A percentile compares a stretch with the other conserved stretches of the same genome.
These are phyloP conservation scores for Lachancea lanzarotensis DNA, from an alignment of 805 yeast species.

Conservation along the genomic window DNA sequence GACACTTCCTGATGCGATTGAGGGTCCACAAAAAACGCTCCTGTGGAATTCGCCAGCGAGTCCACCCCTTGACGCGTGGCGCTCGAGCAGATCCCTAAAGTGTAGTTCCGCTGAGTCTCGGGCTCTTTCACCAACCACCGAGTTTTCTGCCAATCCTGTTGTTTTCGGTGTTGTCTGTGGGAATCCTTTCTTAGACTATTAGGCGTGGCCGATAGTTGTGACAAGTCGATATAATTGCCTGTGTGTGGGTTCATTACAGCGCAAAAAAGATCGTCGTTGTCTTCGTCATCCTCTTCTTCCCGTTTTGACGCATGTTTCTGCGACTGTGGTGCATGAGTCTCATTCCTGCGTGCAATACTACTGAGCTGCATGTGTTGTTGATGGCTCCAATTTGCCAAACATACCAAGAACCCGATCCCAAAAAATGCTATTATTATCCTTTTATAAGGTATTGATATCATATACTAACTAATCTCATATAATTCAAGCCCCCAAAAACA, in stretches of 20 bases:
- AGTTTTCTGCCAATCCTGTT: conserved; percentile 15
- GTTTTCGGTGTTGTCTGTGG: not conserved
- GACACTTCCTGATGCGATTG: conserved; percentile 35
- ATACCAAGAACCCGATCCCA: not conserved
- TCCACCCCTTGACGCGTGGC: conserved; percentile 33
- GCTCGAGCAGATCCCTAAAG: conserved; percentile 64
- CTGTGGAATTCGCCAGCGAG: conserved; percentile 32
- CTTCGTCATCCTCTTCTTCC: not conserved
- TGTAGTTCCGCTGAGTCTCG: conserved; percentile 66
- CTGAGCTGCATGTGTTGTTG: conserved; percentile 1
- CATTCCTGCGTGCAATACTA: not conserved
- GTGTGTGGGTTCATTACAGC: conserved; percentile 29
- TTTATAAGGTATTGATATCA: conserved; percentile 1
- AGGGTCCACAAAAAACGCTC: conserved; percentile 50
- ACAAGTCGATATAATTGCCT: conserved; percentile 29
- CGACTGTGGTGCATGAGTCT: not conserved
- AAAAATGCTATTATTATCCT: not conserved
- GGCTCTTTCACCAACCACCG: conserved; percentile 63
- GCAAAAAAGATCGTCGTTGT: conserved; percentile 20
- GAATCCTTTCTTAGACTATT: conserved; percentile 13
- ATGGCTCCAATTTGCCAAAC: conserved; percentile 2
- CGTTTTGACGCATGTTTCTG: not conserved
- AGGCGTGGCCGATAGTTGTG: conserved; percentile 29
- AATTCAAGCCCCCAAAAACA: too few species aligned
- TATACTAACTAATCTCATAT: not conserved